Conservation (phyloP, 495 filamentous ascomycete species). For the Lepraria neglecta region DNA sequence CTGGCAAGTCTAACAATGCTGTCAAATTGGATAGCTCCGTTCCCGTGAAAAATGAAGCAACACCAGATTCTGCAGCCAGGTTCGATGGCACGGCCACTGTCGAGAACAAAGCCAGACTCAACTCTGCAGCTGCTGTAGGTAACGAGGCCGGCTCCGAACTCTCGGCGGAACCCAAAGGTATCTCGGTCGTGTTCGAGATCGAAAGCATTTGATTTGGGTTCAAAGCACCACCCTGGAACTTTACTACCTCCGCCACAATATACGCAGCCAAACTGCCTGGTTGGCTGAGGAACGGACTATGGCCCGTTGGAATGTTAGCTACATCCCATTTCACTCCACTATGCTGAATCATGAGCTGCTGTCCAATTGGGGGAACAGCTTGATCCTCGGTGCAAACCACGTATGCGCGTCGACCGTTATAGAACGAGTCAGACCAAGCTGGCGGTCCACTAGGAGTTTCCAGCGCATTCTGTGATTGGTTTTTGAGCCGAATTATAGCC, state of each 20-base stretch:
- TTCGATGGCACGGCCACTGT: too few relatives aligned
- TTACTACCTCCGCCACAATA: not conserved
- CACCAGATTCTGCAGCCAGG: too few relatives aligned
- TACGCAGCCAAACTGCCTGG: constrained; percentile 6
- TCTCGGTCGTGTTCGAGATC: too few relatives aligned
- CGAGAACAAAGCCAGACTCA: too few relatives aligned
- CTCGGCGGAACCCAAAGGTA: too few relatives aligned
- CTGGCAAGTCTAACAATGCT: too few relatives aligned
- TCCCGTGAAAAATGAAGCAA: too few relatives aligned
- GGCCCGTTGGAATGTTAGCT: constrained; percentile 17
- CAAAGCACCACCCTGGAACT: not conserved
- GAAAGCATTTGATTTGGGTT: not conserved
- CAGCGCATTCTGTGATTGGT: constrained; percentile 19
- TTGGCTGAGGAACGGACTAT: constrained; percentile 24
- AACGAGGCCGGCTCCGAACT: too few relatives aligned
- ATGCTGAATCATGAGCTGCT: constrained; percentile 20
- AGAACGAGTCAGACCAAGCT: constrained; percentile 17
- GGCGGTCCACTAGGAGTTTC: constrained; percentile 15
- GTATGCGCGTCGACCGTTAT: constrained; percentile 24
- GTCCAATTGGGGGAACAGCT: constrained; percentile 15
- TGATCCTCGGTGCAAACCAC: constrained; percentile 17
- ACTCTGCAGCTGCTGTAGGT: too few relatives aligned
- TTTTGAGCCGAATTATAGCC: constrained; percentile 19
- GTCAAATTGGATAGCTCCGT: too few relatives aligned
- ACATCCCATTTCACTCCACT: constrained; percentile 24